Evolutionary conservation across 2,329 filamentous ascomycete species (phyloP).

Genomic region (Trichophyton simii): DNA sequence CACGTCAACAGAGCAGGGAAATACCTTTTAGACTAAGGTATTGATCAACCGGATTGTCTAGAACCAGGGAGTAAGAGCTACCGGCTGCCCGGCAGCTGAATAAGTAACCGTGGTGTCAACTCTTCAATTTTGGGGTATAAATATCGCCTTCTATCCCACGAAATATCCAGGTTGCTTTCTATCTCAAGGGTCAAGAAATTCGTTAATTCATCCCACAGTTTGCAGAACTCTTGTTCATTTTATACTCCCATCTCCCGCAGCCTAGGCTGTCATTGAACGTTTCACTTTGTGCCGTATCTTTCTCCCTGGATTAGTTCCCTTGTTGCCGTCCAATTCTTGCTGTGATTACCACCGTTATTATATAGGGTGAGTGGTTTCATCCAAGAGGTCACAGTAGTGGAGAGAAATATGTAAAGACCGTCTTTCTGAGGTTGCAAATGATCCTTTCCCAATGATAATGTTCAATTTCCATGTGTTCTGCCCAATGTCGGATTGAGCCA

Average conservation of each 20-base stretch:
- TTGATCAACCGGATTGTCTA: not conserved
- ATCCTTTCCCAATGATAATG: not conserved
- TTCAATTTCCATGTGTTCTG: conserved; percentile 1
- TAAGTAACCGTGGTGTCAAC: not conserved
- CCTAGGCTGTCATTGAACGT: not conserved
- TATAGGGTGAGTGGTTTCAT: conserved; percentile 3
- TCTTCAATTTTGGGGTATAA: not conserved
- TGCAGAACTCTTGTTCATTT: not conserved
- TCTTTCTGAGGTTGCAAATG: not conserved
- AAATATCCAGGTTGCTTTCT: not conserved
- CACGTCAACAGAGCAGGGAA: not conserved
- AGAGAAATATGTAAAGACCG: not conserved
- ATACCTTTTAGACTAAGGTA: not conserved
- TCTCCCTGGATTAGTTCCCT: not conserved
- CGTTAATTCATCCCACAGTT: not conserved
- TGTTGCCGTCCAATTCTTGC: not conserved
- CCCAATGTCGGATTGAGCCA: not conserved
- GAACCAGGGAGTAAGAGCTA: not conserved
- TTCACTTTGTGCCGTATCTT: not conserved
- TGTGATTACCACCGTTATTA: not conserved
- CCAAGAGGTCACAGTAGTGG: not conserved
- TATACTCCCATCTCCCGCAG: not conserved
- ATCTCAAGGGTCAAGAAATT: not conserved
- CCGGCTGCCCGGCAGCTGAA: not conserved
- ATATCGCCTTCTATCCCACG: not conserved